Evolutionary conservation across 225 moss, liverwort and hornwort species (phyloP).

Genomic region (Asterella californica): DNA sequence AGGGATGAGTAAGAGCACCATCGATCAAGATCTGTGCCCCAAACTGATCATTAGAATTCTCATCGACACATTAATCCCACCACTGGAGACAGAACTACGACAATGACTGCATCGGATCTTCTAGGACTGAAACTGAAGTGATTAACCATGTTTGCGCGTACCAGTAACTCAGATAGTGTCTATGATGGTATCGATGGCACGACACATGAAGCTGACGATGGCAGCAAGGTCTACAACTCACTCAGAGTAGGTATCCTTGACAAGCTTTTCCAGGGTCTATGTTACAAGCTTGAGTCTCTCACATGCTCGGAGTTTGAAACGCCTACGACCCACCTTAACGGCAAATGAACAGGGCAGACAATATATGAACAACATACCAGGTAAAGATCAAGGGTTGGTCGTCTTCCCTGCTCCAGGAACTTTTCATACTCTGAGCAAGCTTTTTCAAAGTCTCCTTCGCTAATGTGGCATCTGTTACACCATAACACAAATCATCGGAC

Average conservation of each 20-base stretch:
- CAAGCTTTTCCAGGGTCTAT: not conserved
- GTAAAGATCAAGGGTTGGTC: conserved; percentile 62
- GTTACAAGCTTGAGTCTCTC: not conserved
- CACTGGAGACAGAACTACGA: not conserved
- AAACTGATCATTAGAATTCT: not conserved
- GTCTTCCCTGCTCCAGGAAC: conserved; percentile 49
- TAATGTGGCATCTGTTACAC: conserved; percentile 35
- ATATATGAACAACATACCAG: conserved; percentile 50
- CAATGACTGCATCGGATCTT: too few species aligned
- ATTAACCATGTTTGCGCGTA: too few species aligned
- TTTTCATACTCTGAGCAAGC: conserved; percentile 53
- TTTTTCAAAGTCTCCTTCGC: conserved; percentile 42
- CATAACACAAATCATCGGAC: not conserved
- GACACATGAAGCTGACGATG: not conserved
- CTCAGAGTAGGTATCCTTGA: not conserved
- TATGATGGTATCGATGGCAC: not conserved
- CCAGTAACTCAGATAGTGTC: not conserved
- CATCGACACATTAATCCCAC: not conserved
- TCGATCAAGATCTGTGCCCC: conserved; percentile 53
- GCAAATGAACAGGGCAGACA: too few species aligned
- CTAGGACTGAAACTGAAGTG: too few species aligned
- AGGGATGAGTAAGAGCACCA: conserved; percentile 45
- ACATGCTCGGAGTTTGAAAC: too few species aligned
- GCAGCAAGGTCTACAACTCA: not conserved
- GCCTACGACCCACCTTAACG: too few species aligned